phyloP scores from a whole-genome alignment of 345 rosid species.

The Syzygium jambos region DNA sequence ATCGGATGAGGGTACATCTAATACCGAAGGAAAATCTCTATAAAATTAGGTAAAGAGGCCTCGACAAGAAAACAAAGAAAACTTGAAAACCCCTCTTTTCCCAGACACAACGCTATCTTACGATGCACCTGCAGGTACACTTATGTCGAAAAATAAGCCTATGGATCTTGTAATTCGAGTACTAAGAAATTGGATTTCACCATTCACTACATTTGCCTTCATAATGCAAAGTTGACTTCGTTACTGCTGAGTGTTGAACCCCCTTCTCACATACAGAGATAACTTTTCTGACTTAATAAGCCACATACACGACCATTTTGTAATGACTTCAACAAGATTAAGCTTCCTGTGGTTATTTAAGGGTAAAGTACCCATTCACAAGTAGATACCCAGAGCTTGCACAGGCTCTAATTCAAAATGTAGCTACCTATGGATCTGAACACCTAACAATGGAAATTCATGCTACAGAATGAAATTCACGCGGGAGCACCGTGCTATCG shows the following conservation, averaged over 20 bases:
- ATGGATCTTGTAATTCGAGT: neutral
- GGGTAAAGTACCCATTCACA: neutral
- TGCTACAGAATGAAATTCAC: neutral
- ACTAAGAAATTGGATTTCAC: neutral
- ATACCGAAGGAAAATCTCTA: neutral
- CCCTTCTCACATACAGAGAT: neutral
- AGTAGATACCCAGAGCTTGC: neutral
- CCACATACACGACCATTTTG: neutral
- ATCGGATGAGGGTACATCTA: too few species aligned
- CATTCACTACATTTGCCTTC: neutral
- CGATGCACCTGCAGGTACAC: neutral
- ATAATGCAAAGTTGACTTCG: neutral
- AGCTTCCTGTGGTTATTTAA: neutral
- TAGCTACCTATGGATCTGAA: neutral
- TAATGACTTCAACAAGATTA: neutral
- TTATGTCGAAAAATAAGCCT: neutral
- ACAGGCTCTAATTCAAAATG: neutral
- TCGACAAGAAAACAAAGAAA: neutral
- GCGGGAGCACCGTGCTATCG: neutral
- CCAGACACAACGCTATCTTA: neutral
- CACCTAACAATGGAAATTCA: neutral
- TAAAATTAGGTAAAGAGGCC: neutral
- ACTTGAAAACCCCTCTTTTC: neutral
- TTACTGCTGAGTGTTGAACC: neutral
- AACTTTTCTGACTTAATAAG: neutral